phyloP scores from a whole-genome alignment of 345 rosid species.

The Citrus hindsii region DNA sequence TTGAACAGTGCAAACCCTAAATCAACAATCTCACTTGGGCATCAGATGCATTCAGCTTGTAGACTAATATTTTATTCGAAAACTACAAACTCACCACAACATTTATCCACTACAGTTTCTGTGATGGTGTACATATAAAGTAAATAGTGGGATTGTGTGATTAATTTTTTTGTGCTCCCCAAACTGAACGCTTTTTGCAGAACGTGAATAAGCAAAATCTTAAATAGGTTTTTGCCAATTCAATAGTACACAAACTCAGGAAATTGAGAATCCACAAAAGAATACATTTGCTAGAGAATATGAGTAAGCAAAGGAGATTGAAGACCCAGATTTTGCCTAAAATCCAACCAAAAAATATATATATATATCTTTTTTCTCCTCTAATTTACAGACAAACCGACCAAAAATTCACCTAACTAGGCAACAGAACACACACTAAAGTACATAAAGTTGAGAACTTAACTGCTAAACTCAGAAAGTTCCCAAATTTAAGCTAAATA shows the following conservation, averaged over 20 bases:
- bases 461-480: background rate
- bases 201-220: background rate
- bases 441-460: background rate
- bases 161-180: background rate
- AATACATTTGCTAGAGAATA: background rate
- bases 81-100: background rate
- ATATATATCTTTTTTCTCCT: background rate
- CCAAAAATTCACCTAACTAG: background rate
- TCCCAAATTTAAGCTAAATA: background rate
- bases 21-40: background rate
- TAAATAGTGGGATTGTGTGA: background rate
- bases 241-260: background rate
- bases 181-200: background rate
- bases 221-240: background rate
- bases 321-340: background rate
- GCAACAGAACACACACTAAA: background rate
- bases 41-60: background rate
- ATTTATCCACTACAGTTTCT: background rate
- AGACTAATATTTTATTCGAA: background rate
- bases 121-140: background rate
- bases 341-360: background rate
- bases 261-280: background rate
- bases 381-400: conserved; percentile 2
- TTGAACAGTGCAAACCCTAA: background rate
- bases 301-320: too few species aligned